These are phyloP conservation scores for Tylopilus orsonianus DNA, from an alignment of 1,284 basidiomycete species.

Conservation along the genomic window DNA sequence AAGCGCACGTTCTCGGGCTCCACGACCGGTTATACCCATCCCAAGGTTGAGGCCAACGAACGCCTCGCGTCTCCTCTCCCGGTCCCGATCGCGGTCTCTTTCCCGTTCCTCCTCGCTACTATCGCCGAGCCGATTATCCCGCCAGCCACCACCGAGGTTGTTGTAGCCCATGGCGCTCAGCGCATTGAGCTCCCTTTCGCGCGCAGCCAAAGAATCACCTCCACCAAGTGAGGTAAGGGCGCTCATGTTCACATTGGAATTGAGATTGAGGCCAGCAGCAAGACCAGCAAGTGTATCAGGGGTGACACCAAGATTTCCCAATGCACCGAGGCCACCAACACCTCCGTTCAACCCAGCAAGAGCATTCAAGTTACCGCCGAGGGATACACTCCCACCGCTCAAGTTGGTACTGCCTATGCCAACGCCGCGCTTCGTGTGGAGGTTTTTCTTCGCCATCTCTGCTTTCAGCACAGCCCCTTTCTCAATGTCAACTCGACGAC, in stretches of 20 bases:
- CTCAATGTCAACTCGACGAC: constrained; percentile 90
- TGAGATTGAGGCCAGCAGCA: constrained; percentile 33
- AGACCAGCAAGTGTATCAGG: constrained; percentile 33
- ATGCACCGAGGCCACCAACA: constrained; percentile 20
- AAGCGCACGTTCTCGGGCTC: constrained; percentile 59
- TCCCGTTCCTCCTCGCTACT: constrained; percentile 38
- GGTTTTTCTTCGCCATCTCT: constrained; percentile 99
- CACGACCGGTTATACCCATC: constrained; percentile 41
- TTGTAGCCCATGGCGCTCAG: constrained; percentile 50
- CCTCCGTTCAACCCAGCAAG: constrained; percentile 32
- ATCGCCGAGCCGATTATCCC: constrained; percentile 35
- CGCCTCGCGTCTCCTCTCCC: constrained; percentile 42
- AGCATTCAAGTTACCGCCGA: constrained; percentile 26
- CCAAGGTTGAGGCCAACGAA: constrained; percentile 41
- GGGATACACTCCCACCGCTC: constrained; percentile 23
- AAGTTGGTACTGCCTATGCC: constrained; percentile 41
- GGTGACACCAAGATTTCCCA: constrained; percentile 37
- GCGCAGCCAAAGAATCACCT: constrained; percentile 35
- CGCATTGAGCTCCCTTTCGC: constrained; percentile 51
- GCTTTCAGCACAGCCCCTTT: constrained; percentile 94
- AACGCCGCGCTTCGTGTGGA: constrained; percentile 90
- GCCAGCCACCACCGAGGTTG: constrained; percentile 38
- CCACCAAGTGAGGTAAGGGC: constrained; percentile 25
- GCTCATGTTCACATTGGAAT: constrained; percentile 28
- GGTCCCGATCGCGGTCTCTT: constrained; percentile 32